These are phyloP conservation scores for Exophiala phaeomuriformis DNA, from an alignment of 2,329 filamentous ascomycete species.

Conservation along the genomic window DNA sequence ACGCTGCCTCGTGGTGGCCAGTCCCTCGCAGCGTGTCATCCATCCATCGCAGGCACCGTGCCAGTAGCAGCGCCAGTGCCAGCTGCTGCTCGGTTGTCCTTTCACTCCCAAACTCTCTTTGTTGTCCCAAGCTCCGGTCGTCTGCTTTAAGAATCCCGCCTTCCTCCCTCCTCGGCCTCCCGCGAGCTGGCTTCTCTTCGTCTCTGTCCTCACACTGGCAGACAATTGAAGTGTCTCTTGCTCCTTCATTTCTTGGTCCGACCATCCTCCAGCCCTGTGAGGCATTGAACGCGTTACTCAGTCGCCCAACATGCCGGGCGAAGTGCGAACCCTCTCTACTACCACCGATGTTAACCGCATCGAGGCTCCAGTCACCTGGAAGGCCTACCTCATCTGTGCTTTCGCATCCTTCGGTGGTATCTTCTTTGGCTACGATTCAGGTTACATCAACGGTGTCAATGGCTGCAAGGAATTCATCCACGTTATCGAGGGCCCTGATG, in stretches of 20 bases:
- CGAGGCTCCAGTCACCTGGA: constrained; percentile 52
- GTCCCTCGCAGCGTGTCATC: background rate
- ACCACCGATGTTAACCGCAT: constrained; percentile 46
- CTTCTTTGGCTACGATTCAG: constrained; percentile 55
- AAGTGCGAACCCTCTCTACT: constrained; percentile 18
- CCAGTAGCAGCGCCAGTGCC: background rate
- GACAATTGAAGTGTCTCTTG: no score
- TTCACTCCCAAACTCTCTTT: background rate
- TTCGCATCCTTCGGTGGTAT: constrained; percentile 56
- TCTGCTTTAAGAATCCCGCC: background rate
- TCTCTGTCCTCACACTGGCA: background rate
- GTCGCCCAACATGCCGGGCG: constrained; percentile 15
- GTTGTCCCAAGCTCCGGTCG: background rate
- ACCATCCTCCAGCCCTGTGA: background rate
- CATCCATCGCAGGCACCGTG: no score
- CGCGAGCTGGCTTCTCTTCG: background rate
- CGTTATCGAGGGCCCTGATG: constrained; percentile 29
- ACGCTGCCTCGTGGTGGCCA: no score
- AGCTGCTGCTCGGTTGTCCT: background rate
- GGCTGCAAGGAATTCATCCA: constrained; percentile 45
- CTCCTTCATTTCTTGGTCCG: no score
- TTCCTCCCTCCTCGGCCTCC: background rate
- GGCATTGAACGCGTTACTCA: background rate
- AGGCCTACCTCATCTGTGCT: constrained; percentile 56
- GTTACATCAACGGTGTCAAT: constrained; percentile 49